phyloP scores from a whole-genome alignment of 768 basidiomycete genomes.

The Kwoniella sp. region DNA sequence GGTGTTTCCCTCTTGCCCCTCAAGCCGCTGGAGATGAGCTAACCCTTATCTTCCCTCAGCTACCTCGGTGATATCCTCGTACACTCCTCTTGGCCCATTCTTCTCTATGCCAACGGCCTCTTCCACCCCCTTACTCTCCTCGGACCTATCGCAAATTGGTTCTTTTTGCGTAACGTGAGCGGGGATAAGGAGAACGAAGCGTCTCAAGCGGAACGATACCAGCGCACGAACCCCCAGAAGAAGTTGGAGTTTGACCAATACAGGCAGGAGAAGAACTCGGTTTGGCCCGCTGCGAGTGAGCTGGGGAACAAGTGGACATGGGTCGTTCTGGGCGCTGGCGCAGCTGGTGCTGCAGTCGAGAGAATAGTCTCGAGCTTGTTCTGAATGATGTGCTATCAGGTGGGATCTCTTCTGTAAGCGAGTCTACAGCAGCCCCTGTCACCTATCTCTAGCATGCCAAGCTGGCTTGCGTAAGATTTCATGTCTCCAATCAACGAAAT shows the following conservation, averaged over 20 bases:
- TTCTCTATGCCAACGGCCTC: conserved; percentile 28
- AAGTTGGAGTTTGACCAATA: conserved; percentile 24
- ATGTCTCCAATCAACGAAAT: too few species aligned
- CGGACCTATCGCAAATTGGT: conserved; percentile 38
- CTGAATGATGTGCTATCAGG: neutral
- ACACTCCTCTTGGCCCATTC: conserved; percentile 38
- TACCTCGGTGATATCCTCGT: conserved; percentile 40
- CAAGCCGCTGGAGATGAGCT: neutral
- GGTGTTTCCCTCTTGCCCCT: neutral
- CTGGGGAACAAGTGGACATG: conserved; percentile 32
- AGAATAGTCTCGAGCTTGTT: conserved; percentile 7
- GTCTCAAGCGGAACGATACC: conserved; percentile 31
- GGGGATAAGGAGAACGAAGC: conserved; percentile 46
- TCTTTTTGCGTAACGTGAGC: conserved; percentile 38
- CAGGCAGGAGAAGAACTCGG: conserved; percentile 39
- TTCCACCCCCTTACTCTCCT: conserved; percentile 47
- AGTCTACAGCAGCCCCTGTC: too few species aligned
- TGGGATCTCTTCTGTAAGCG: too few species aligned
- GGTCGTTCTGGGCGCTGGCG: conserved; percentile 25
- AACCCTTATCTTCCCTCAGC: neutral
- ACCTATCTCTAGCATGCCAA: too few species aligned
- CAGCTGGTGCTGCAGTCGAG: conserved; percentile 21
- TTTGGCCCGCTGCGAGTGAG: conserved; percentile 39
- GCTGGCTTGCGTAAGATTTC: too few species aligned
- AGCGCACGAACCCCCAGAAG: conserved; percentile 23